Conservation (phyloP, 257 asterid genomes). For the Striga asiatica region DNA sequence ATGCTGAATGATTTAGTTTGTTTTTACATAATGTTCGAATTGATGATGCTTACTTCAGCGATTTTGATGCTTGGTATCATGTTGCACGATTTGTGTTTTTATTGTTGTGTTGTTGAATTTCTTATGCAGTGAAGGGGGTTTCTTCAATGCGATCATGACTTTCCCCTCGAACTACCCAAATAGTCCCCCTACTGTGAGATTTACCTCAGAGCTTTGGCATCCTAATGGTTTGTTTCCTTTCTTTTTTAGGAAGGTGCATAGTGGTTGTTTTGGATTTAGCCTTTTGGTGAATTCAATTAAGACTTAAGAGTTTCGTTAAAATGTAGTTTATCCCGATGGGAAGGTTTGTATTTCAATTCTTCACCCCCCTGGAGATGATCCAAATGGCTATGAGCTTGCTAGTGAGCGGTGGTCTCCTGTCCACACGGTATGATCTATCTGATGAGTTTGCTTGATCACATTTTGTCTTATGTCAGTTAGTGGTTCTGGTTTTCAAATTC, state of each 20-base stretch:
- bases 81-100: slow-evolving; percentile 1
- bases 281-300: slow-evolving; percentile 14
- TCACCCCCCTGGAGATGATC: slow-evolving; percentile 98
- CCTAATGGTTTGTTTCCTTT: slow-evolving; percentile 70
- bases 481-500: background rate
- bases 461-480: background rate
- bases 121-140: slow-evolving; percentile 89
- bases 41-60: background rate
- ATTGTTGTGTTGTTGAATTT: slow-evolving; percentile 15
- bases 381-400: slow-evolving; percentile 96
- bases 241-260: background rate
- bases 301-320: background rate
- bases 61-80: background rate
- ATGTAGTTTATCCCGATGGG: slow-evolving; percentile 85
- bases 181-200: slow-evolving; percentile 90
- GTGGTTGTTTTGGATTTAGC: background rate
- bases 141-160: slow-evolving; percentile 93
- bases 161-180: slow-evolving; percentile 87
- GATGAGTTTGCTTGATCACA: background rate
- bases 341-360: slow-evolving; percentile 96
- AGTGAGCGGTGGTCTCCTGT: slow-evolving; percentile 99
- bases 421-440: slow-evolving; percentile 71
- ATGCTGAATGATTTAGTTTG: background rate
- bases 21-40: background rate
- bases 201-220: slow-evolving; percentile 96